Evolutionary conservation across 441 rosid genomes (phyloP).

Genomic region (Heliophila coronopifolia): DNA sequence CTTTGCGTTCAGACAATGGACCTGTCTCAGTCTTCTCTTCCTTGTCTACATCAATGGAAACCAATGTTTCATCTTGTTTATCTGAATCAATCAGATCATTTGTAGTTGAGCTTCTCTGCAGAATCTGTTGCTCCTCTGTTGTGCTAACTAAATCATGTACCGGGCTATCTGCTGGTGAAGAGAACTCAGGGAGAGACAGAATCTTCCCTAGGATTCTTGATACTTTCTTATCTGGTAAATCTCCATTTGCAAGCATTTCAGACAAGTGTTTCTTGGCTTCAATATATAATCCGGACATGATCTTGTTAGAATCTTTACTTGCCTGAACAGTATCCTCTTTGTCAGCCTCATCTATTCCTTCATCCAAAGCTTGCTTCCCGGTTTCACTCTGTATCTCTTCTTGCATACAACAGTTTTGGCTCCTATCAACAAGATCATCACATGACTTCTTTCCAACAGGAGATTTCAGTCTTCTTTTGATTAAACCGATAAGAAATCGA

Average conservation of each 20-base stretch:
- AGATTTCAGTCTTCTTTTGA: slow-evolving; percentile 71
- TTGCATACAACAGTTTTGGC: slow-evolving; percentile 36
- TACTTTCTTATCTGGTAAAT: slow-evolving; percentile 39
- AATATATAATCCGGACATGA: slow-evolving; percentile 58
- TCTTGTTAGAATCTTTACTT: slow-evolving; percentile 32
- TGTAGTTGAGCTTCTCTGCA: background rate
- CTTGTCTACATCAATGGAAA: slow-evolving; percentile 18
- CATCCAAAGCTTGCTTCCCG: slow-evolving; percentile 18
- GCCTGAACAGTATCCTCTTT: slow-evolving; percentile 35
- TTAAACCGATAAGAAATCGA: slow-evolving; percentile 49
- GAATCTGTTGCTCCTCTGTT: slow-evolving; percentile 9
- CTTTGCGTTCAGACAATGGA: slow-evolving; percentile 39
- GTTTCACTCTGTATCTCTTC: slow-evolving; percentile 28
- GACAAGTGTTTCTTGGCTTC: slow-evolving; percentile 92
- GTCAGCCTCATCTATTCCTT: slow-evolving; percentile 13
- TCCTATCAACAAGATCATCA: slow-evolving; percentile 32
- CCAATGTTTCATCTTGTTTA: slow-evolving; percentile 15
- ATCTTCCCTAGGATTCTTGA: slow-evolving; percentile 70
- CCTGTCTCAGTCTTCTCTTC: slow-evolving; percentile 12
- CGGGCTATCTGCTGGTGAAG: slow-evolving; percentile 61
- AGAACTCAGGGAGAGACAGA: slow-evolving; percentile 71
- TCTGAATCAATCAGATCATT: slow-evolving; percentile 12
- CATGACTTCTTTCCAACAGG: slow-evolving; percentile 58
- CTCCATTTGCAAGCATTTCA: slow-evolving; percentile 64
- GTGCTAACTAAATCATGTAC: no score